Conservation (phyloP, 1,139 yeast genomes). For the Debaryomyces sp. region DNA sequence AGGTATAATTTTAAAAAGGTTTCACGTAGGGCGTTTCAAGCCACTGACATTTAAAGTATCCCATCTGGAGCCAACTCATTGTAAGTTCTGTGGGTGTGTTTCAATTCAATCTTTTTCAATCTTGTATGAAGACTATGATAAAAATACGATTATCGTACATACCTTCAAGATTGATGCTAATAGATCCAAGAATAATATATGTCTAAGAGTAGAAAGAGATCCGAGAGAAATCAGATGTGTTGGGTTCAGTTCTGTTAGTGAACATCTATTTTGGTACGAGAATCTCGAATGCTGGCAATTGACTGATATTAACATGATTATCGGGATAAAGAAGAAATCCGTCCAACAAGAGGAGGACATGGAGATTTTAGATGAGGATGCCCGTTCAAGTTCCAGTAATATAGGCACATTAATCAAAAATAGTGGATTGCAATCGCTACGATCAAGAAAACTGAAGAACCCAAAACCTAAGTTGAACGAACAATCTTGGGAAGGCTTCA, state of each 20-base stretch:
- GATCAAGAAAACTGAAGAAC: slow-evolving; percentile 15
- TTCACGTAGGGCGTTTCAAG: slow-evolving; percentile 65
- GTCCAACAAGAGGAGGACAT: slow-evolving; percentile 18
- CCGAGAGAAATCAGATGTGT: slow-evolving; percentile 87
- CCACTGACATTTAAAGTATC: slow-evolving; percentile 65
- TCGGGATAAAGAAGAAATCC: slow-evolving; percentile 60
- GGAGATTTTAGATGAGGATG: slow-evolving; percentile 13
- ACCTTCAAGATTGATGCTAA: slow-evolving; percentile 68
- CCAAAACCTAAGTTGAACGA: background rate
- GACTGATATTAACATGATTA: slow-evolving; percentile 74
- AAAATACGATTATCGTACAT: slow-evolving; percentile 66
- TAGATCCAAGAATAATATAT: slow-evolving; percentile 76
- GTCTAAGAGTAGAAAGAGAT: slow-evolving; percentile 89
- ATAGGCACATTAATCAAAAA: slow-evolving; percentile 20
- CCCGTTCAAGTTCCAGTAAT: slow-evolving; percentile 9
- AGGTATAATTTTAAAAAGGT: slow-evolving; percentile 60
- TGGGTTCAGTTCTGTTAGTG: slow-evolving; percentile 77
- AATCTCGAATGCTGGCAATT: slow-evolving; percentile 76
- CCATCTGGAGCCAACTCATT: slow-evolving; percentile 85
- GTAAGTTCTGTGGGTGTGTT: slow-evolving; percentile 89
- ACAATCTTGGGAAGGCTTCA: slow-evolving; percentile 76
- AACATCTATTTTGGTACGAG: slow-evolving; percentile 67
- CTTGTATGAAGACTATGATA: slow-evolving; percentile 65
- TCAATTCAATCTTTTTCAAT: slow-evolving; percentile 73
- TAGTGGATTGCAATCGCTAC: slow-evolving; percentile 25